These are phyloP conservation scores for Botryotinia globosa DNA, from an alignment of 2,329 filamentous ascomycete species.

Conservation along the genomic window DNA sequence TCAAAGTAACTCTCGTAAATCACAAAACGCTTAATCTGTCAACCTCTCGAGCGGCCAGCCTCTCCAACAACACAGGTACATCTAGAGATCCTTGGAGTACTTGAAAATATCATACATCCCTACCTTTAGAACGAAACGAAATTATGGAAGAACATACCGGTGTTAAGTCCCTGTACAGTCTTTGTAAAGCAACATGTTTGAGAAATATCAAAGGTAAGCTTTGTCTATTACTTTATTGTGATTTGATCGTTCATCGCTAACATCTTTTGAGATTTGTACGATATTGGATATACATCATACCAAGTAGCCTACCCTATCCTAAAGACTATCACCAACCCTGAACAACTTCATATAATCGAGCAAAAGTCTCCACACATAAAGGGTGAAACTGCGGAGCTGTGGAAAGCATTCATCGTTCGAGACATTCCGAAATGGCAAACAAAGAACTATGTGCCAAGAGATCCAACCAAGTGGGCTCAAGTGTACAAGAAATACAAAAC, in stretches of 20 bases:
- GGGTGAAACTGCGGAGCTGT: conserved; percentile 67
- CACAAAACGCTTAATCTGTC: neutral
- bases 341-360: conserved; percentile 75
- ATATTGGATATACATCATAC: conserved; percentile 71
- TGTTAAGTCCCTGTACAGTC: conserved; percentile 49
- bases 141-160: neutral
- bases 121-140: neutral
- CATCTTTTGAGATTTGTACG: conserved; percentile 52
- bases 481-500: conserved; percentile 69
- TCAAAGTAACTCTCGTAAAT: neutral
- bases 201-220: conserved; percentile 48
- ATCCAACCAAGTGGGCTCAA: conserved; percentile 71
- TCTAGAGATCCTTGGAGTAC: neutral
- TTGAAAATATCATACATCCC: neutral
- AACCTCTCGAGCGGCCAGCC: neutral
- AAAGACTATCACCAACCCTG: conserved; percentile 65
- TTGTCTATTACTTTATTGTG: neutral
- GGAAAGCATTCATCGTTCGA: conserved; percentile 73
- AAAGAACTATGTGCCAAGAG: conserved; percentile 62
- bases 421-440: conserved; percentile 65
- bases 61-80: neutral
- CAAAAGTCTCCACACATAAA: conserved; percentile 71
- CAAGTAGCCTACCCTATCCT: conserved; percentile 66
- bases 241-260: conserved; percentile 2
- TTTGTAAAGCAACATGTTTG: conserved; percentile 51